Evolutionary conservation across 768 basidiomycete species (phyloP), one percentile per base, ranked within the genome.

Genomic region (Trametes punicea): DNA sequence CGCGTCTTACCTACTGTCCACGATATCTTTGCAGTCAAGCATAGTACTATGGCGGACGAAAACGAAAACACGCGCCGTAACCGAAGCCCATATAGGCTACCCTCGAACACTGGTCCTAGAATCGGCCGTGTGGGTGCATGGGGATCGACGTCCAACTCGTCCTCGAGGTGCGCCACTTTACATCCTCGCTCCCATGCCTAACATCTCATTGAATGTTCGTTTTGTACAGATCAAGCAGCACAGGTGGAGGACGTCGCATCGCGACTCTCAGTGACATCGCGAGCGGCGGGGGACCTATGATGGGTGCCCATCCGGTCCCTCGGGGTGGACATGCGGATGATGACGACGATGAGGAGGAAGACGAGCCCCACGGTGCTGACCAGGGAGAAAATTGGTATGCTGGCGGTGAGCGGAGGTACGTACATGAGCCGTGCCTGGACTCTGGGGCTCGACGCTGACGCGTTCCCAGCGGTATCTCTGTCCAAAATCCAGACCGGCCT

Each of bases 401-500:
- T 3, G 96, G 96, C n/a, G 96, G 96, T 0, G 96, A 96, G 69
- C 77, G 91, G 66, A 94, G 93, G 94, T 90, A 25, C 44, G 63
- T 59, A 4, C 46, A 2, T 3, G 10, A n/a, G 2, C 10, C 2
- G 18, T 5, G 10, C 15, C 27, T 15, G 21, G 20, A 15, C 25
- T 29, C 7, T 41, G 23, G 10, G 16, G 60, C 20, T 51, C 51
- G 6, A 20, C 33, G 34, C 55, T 52, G 39, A 56, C 38, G 29
- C 38, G 21, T 55, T 4, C 4, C 7, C 66, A 98, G 94, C 69
- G 96, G 95, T 2, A 78, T 99, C 42, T 88, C 87, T 2, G 79
- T 98, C 1, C 82, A 96, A 71, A 93, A 93, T 67, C 96, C 96
- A 1, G 44, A 74, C 67, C 15, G 67, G 69, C 44, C 69, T 57